Percentiles rank a stretch among this genome's conserved stretches.
Evolutionary conservation across 2,329 filamentous ascomycete genomes (phyloP).

Genomic region (Cytospora piceae): DNA sequence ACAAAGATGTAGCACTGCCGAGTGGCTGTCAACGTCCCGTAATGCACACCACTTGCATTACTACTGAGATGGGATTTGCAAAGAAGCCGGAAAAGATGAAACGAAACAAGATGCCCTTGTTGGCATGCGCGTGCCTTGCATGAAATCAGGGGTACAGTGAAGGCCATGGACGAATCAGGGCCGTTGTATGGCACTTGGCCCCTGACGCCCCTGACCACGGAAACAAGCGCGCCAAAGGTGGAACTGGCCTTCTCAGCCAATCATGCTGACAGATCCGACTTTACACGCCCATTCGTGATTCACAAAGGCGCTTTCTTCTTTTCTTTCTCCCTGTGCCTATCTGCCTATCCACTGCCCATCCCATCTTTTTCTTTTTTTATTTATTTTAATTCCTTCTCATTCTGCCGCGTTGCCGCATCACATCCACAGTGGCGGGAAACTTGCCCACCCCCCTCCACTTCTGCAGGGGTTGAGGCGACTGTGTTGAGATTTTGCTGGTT

Average conservation of each 20-base stretch:
- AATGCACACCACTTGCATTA: no score
- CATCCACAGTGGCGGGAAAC: neutral
- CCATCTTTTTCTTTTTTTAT: no score
- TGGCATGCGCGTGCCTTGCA: constrained; percentile 11
- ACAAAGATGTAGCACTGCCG: no score
- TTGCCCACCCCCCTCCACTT: no score
- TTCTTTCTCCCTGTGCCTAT: neutral
- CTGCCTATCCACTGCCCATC: no score
- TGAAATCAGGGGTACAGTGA: constrained; percentile 5
- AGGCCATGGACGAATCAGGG: constrained; percentile 12
- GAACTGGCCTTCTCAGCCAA: constrained; percentile 13
- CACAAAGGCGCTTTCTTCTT: neutral
- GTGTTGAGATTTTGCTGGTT: no score
- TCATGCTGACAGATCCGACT: neutral
- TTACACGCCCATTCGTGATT: constrained; percentile 13
- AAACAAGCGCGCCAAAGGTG: constrained; percentile 21
- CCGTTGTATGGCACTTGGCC: neutral
- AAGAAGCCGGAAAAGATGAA: neutral
- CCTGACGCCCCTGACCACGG: constrained; percentile 15
- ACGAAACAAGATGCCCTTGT: neutral
- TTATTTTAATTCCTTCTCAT: no score
- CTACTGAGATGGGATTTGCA: neutral
- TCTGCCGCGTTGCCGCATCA: neutral
- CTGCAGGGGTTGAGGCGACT: no score
- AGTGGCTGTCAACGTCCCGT: no score